Conservation (phyloP, 805 yeast genomes). For the Candida germanica region DNA sequence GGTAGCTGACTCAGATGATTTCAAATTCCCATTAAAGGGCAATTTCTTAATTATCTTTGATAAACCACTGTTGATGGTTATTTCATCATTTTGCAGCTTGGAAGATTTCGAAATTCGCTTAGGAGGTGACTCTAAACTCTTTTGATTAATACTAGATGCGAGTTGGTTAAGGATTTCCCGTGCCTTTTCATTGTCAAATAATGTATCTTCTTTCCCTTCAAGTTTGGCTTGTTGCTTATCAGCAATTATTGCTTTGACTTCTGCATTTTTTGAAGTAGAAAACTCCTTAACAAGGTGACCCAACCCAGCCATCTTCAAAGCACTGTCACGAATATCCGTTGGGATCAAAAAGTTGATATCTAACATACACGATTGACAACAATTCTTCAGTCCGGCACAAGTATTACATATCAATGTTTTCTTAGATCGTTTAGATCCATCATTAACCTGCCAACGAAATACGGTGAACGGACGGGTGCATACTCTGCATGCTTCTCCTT, state of each 20-base stretch:
- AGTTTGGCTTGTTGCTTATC: conserved; percentile 44
- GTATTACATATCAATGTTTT: conserved; percentile 73
- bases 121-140: background rate
- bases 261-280: conserved; percentile 23
- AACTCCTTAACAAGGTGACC: conserved; percentile 13
- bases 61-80: conserved; percentile 34
- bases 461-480: conserved; percentile 85
- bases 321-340: conserved; percentile 71
- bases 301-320: conserved; percentile 67
- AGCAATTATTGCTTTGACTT: conserved; percentile 39
- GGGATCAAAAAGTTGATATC: conserved; percentile 85
- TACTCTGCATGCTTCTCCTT: conserved; percentile 79
- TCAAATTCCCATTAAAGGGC: conserved; percentile 66
- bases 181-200: conserved; percentile 30
- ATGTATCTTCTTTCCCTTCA: conserved; percentile 9
- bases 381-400: conserved; percentile 75
- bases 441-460: conserved; percentile 65
- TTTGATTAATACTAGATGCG: conserved; percentile 19
- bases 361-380: conserved; percentile 85
- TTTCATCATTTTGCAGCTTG: background rate
- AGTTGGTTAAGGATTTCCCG: conserved; percentile 50
- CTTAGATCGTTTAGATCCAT: conserved; percentile 40
- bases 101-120: conserved; percentile 3
- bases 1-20: conserved; percentile 37
- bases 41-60: conserved; percentile 52